phyloP scores from a whole-genome alignment of 1,284 basidiomycete species.

The Rugosomyces carneus region DNA sequence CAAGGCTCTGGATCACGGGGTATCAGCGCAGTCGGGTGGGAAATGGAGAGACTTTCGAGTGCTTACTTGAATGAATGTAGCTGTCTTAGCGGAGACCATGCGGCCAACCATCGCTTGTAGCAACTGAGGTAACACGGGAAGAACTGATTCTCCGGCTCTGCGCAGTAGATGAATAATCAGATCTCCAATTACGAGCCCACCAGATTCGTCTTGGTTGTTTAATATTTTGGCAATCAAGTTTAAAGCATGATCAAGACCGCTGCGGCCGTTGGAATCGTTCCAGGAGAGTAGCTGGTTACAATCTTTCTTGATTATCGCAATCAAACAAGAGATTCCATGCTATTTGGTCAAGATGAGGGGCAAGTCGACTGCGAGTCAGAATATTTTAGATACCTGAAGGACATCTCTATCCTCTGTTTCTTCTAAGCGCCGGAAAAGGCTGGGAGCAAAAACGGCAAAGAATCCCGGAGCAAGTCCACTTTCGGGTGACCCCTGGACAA shows the following conservation, averaged over 20 bases:
- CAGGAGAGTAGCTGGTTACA: slow-evolving; percentile 74
- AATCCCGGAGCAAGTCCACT: slow-evolving; percentile 71
- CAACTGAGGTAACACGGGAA: slow-evolving; percentile 81
- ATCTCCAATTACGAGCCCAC: slow-evolving; percentile 89
- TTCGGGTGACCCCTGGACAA: slow-evolving; percentile 61
- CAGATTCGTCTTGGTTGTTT: slow-evolving; percentile 76
- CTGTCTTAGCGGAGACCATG: slow-evolving; percentile 79
- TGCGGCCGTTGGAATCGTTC: slow-evolving; percentile 59
- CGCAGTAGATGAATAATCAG: slow-evolving; percentile 90
- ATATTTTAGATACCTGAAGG: slow-evolving; percentile 52
- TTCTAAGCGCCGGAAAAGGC: slow-evolving; percentile 64
- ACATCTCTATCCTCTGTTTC: slow-evolving; percentile 78
- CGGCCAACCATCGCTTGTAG: slow-evolving; percentile 78
- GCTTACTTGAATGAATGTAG: slow-evolving; percentile 79
- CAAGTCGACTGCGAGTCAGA: slow-evolving; percentile 4
- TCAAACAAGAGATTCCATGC: slow-evolving; percentile 82
- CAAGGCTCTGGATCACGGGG: slow-evolving; percentile 57
- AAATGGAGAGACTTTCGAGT: neutral
- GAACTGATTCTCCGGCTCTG: slow-evolving; percentile 68
- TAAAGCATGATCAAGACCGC: slow-evolving; percentile 72
- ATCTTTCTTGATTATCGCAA: slow-evolving; percentile 84
- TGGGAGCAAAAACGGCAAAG: slow-evolving; percentile 68
- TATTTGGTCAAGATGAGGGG: slow-evolving; percentile 26
- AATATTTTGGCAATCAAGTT: slow-evolving; percentile 73
- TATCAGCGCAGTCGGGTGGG: neutral